phyloP scores from a whole-genome alignment of 2,329 filamentous ascomycete genomes.

The Davidsoniella virescens region DNA sequence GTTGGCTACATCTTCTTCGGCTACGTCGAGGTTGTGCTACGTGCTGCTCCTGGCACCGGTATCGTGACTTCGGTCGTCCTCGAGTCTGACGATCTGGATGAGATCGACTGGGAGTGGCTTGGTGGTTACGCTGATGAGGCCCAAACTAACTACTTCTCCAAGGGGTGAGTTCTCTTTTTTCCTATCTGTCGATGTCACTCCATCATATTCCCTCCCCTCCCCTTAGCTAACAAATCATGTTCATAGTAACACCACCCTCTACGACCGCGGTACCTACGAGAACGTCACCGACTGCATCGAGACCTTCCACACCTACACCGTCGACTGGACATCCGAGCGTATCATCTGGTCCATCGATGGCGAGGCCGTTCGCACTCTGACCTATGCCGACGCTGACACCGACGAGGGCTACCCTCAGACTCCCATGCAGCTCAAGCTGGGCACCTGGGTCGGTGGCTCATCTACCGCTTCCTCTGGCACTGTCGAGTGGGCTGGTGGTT shows the following conservation, averaged over 20 bases:
- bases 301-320: slow-evolving; percentile 46
- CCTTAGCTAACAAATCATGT: background rate
- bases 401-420: slow-evolving; percentile 53
- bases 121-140: slow-evolving; percentile 58
- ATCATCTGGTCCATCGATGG: slow-evolving; percentile 52
- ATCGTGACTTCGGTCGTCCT: slow-evolving; percentile 83
- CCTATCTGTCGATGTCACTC: background rate
- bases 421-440: slow-evolving; percentile 54
- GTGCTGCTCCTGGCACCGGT: slow-evolving; percentile 64
- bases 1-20: slow-evolving; percentile 97
- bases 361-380: slow-evolving; percentile 42
- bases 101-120: slow-evolving; percentile 95
- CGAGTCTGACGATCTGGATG: slow-evolving; percentile 75
- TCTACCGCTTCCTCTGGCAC: slow-evolving; percentile 49
- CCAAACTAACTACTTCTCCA: slow-evolving; percentile 76
- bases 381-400: slow-evolving; percentile 38
- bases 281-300: slow-evolving; percentile 32
- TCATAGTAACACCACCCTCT: slow-evolving; percentile 38
- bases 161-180: slow-evolving; percentile 29
- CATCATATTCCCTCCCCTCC: background rate
- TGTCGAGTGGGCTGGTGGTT: slow-evolving; percentile 52
- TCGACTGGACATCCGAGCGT: slow-evolving; percentile 50
- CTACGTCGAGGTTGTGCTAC: slow-evolving; percentile 61
- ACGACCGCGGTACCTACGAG: slow-evolving; percentile 44
- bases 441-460: slow-evolving; percentile 48